Conservation (phyloP, 2,329 filamentous ascomycete species). For the Penicillium thymicola region DNA sequence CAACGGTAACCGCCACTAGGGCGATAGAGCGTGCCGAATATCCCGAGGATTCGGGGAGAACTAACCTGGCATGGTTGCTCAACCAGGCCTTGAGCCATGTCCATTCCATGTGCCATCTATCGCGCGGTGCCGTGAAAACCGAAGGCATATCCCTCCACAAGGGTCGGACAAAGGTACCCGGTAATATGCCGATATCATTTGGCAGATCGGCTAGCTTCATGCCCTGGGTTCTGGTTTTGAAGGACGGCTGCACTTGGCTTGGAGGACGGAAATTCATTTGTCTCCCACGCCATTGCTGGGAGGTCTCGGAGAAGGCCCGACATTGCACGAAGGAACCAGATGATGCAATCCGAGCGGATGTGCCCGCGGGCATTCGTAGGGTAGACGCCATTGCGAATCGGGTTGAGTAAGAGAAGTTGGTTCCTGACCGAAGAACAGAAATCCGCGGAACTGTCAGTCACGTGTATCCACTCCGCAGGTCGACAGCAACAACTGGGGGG, state of each 20-base stretch:
- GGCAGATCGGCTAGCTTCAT: slow-evolving; percentile 34
- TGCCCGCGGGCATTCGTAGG: slow-evolving; percentile 24
- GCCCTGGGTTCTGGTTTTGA: slow-evolving; percentile 35
- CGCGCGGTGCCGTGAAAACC: slow-evolving; percentile 37
- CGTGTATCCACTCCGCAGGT: slow-evolving; percentile 21
- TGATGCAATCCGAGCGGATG: slow-evolving; percentile 19
- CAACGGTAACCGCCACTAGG: not conserved
- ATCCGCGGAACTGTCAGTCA: slow-evolving; percentile 21
- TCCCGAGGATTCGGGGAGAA: not conserved
- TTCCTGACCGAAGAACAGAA: slow-evolving; percentile 18
- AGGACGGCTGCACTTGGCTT: slow-evolving; percentile 33
- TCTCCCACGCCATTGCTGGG: slow-evolving; percentile 24
- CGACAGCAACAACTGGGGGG: not conserved
- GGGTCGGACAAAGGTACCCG: slow-evolving; percentile 42
- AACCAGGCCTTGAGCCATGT: slow-evolving; percentile 35
- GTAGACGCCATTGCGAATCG: slow-evolving; percentile 34
- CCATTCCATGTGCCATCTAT: slow-evolving; percentile 41
- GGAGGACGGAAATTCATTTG: slow-evolving; percentile 18
- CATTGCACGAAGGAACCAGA: slow-evolving; percentile 24
- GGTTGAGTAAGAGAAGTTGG: slow-evolving; percentile 6
- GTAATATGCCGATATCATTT: slow-evolving; percentile 47
- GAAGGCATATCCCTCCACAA: slow-evolving; percentile 41
- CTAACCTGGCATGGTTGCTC: slow-evolving; percentile 36
- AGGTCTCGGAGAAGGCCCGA: slow-evolving; percentile 36
- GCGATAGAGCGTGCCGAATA: not conserved